These are phyloP conservation scores for Bryoerythrophyllum caledonicum DNA, from an alignment of 225 moss, liverwort and hornwort genomes.

Conservation along the genomic window DNA sequence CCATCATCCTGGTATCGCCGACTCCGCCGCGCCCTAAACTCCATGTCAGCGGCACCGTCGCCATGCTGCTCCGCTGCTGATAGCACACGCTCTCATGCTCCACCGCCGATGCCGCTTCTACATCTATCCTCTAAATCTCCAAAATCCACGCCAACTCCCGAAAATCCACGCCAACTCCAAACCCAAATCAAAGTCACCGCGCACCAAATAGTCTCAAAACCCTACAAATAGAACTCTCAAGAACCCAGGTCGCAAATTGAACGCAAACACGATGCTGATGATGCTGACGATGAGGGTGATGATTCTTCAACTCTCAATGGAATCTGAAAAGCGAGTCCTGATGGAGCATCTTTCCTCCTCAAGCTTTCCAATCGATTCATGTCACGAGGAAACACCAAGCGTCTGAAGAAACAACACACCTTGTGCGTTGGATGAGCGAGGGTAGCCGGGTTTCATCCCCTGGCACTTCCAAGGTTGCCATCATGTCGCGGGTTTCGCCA, in stretches of 20 bases:
- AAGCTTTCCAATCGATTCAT: too few species aligned
- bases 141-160: too few species aligned
- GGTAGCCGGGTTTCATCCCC: too few species aligned
- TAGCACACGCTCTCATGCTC: conserved; percentile 40
- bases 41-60: conserved; percentile 48
- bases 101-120: too few species aligned
- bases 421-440: too few species aligned
- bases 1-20: conserved; percentile 80
- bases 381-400: too few species aligned
- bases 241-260: not conserved
- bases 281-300: not conserved
- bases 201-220: conserved; percentile 11
- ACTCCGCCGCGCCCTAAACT: conserved; percentile 53
- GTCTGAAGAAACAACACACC: too few species aligned
- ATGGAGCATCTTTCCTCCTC: conserved; percentile 14
- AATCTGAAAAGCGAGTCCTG: conserved; percentile 2
- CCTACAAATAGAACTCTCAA: conserved; percentile 15
- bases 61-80: conserved; percentile 34
- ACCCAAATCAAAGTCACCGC: too few species aligned
- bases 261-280: not conserved
- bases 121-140: too few species aligned
- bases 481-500: too few species aligned
- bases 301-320: conserved; percentile 17
- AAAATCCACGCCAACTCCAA: not conserved
- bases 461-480: too few species aligned